phyloP scores from a whole-genome alignment of 73 alveolate genomes.

The Paramecium sonneborni region DNA sequence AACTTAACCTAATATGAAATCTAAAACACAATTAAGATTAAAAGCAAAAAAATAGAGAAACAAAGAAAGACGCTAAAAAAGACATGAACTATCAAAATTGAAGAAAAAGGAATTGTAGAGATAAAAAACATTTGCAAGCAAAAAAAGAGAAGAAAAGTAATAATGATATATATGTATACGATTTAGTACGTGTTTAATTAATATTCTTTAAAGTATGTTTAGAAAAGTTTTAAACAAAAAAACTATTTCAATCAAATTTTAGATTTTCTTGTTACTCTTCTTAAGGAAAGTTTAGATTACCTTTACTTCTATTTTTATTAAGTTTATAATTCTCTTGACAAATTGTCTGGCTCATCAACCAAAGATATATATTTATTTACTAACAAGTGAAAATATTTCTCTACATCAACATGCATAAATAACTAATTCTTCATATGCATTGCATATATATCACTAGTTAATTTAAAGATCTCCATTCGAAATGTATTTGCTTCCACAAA shows the following conservation, averaged over 20 bases:
- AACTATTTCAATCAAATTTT: neutral
- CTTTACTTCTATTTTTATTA: neutral
- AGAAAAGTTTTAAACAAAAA: neutral
- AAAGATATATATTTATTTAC: neutral
- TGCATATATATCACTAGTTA: conserved; percentile 22
- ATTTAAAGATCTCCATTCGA: neutral
- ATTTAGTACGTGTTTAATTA: neutral
- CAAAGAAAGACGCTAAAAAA: conserved; percentile 34
- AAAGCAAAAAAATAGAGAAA: neutral
- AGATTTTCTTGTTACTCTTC: neutral
- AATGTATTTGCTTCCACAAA: neutral
- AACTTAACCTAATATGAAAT: neutral
- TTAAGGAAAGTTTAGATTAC: neutral
- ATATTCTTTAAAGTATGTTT: neutral
- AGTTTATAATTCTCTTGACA: neutral
- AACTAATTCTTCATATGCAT: neutral
- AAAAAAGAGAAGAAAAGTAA: conserved; percentile 28
- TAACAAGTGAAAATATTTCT: neutral
- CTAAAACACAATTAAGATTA: neutral
- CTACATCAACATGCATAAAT: conserved; percentile 17
- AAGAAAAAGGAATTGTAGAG: conserved; percentile 19
- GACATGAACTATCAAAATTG: neutral
- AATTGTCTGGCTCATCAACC: neutral
- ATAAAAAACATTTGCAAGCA: conserved; percentile 29
- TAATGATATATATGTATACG: neutral